Percentiles rank a stretch among this genome's conserved stretches.
Conservation (phyloP, 495 filamentous ascomycete species). For the Aspergillus steynii region DNA sequence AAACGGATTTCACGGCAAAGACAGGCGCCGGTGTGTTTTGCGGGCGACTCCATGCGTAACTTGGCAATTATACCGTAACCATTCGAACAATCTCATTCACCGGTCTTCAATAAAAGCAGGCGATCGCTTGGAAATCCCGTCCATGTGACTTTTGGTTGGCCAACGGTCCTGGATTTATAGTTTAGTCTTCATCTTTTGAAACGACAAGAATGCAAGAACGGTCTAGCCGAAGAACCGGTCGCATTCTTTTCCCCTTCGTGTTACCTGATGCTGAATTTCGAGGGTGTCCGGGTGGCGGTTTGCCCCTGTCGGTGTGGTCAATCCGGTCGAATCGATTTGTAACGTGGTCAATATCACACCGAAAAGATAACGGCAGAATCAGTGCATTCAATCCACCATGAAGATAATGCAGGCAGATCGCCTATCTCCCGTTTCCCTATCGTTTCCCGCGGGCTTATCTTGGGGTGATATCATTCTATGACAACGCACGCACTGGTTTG, state of each 20-base stretch:
- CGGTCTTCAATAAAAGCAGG: background rate
- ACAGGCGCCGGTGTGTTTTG: background rate
- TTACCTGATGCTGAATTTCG: too few species aligned
- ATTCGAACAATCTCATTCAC: background rate
- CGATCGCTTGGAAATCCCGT: background rate
- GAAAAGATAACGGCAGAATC: background rate
- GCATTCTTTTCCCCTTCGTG: too few species aligned
- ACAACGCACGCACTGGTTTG: background rate
- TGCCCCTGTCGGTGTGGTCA: too few species aligned
- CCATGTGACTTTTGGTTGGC: too few species aligned
- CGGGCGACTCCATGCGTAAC: background rate
- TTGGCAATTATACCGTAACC: background rate
- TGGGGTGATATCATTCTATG: background rate
- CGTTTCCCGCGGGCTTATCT: background rate
- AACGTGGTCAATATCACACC: background rate
- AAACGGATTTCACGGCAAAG: background rate
- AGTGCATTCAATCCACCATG: background rate
- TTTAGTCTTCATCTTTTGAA: background rate
- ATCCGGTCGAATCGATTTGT: background rate
- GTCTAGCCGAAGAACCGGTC: too few species aligned
- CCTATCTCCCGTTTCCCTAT: background rate
- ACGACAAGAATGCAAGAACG: too few species aligned
- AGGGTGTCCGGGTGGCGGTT: too few species aligned
- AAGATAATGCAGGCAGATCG: background rate
- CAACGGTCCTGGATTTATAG: background rate